Evolutionary conservation across 169 alveolate species (phyloP).

Genomic region (Plasmodium cynomolgi): DNA sequence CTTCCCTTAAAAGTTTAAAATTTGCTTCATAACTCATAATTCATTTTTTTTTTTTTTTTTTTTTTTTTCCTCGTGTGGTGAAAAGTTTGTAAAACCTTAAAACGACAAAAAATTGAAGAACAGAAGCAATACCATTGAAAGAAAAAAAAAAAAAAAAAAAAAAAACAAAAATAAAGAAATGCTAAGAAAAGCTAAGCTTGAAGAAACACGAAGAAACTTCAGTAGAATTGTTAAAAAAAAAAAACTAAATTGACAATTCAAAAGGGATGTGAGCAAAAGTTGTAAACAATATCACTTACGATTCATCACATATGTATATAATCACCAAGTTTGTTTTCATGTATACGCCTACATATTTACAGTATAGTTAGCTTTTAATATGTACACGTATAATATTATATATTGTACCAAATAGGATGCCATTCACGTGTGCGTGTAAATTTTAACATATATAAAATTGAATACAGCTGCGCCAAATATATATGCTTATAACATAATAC

Average conservation of each 20-base stretch:
- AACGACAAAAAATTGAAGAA: neutral
- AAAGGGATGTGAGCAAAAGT: conserved; percentile 13
- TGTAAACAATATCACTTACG: conserved; percentile 2
- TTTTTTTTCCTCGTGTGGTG: neutral
- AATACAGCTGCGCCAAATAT: neutral
- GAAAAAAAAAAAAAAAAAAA: conserved; percentile 2
- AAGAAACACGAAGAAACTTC: neutral
- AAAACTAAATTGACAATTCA: conserved; percentile 32
- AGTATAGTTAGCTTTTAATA: neutral
- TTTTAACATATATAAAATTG: neutral
- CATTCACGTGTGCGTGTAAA: neutral
- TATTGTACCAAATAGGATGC: neutral
- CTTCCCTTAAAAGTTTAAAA: neutral
- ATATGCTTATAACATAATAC: neutral
- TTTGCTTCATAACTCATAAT: neutral
- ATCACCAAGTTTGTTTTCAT: neutral
- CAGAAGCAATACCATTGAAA: neutral
- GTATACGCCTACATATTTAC: neutral
- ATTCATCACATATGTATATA: neutral
- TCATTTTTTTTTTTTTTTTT: neutral
- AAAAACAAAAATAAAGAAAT: neutral
- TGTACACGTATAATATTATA: neutral
- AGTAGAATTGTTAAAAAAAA: neutral
- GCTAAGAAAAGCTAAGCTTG: neutral
- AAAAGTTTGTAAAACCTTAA: neutral